These are phyloP conservation scores for Hippophae rhamnoides DNA, from an alignment of 306 rosid genomes.

Conservation along the genomic window DNA sequence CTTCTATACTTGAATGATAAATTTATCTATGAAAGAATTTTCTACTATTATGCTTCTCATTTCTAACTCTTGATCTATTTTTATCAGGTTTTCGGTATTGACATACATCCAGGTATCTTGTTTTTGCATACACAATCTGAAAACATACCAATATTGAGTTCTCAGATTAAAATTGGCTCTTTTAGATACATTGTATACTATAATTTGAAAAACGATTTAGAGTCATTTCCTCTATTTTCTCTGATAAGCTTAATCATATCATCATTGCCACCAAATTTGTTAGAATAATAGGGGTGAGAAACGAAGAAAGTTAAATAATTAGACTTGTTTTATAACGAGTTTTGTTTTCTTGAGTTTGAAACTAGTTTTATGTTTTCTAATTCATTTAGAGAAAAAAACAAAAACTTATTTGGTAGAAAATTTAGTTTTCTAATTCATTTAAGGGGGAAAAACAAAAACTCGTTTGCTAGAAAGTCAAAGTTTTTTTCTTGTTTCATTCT, in stretches of 20 bases:
- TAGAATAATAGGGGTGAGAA: neutral
- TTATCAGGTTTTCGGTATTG: constrained; percentile 78
- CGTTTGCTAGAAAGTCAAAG: no score
- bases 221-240: neutral
- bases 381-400: no score
- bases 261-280: neutral
- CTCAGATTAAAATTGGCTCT: neutral
- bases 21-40: neutral
- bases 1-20: constrained; percentile 16
- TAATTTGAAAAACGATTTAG: neutral
- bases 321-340: neutral
- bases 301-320: neutral
- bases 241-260: neutral
- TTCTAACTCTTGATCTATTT: constrained; percentile 17
- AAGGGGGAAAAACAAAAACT: no score
- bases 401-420: no score
- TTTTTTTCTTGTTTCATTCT: no score
- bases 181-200: neutral
- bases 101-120: constrained; percentile 84
- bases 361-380: no score
- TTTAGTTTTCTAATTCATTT: no score
- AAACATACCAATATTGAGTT: neutral
- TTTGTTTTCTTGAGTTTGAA: neutral
- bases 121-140: constrained; percentile 9
- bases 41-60: constrained; percentile 8